Evolutionary conservation across 2,329 filamentous ascomycete genomes (phyloP).

Genomic region (Stachybotrys elegans): DNA sequence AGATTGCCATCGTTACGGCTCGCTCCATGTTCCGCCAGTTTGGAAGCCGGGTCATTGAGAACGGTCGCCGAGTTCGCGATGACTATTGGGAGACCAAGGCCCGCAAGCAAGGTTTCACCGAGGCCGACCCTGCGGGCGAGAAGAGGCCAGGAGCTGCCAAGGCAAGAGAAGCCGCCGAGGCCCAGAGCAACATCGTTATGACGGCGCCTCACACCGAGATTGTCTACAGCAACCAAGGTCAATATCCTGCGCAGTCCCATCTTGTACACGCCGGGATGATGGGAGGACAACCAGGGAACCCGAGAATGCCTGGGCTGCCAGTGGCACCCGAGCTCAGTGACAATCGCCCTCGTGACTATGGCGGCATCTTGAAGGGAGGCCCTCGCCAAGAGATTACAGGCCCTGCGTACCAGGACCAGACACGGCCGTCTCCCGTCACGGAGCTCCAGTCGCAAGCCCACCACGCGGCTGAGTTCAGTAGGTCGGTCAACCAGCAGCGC

Average conservation of each 20-base stretch:
- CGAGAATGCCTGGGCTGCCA: constrained; percentile 81
- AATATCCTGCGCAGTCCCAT: constrained; percentile 63
- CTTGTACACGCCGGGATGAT: constrained; percentile 70
- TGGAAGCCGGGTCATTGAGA: constrained; percentile 86
- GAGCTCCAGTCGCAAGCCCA: constrained; percentile 84
- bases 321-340: constrained; percentile 73
- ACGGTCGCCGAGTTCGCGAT: constrained; percentile 86
- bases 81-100: constrained; percentile 99
- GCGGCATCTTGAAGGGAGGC: constrained; percentile 68
- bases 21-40: constrained; percentile 99
- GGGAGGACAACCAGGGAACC: constrained; percentile 55
- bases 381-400: constrained; percentile 88
- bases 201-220: constrained; percentile 76
- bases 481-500: constrained; percentile 74
- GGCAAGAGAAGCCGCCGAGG: constrained; percentile 75
- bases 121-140: constrained; percentile 91
- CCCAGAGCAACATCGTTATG: constrained; percentile 57
- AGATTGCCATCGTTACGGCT: constrained; percentile 96
- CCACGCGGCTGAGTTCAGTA: constrained; percentile 88
- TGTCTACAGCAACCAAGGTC: constrained; percentile 73
- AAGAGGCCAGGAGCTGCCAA: constrained; percentile 91
- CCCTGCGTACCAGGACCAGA: constrained; percentile 81
- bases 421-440: constrained; percentile 65
- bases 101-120: constrained; percentile 94
- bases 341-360: constrained; percentile 74